These are phyloP conservation scores for Russula sp. DNA, from an alignment of 768 basidiomycete genomes.

Conservation along the genomic window DNA sequence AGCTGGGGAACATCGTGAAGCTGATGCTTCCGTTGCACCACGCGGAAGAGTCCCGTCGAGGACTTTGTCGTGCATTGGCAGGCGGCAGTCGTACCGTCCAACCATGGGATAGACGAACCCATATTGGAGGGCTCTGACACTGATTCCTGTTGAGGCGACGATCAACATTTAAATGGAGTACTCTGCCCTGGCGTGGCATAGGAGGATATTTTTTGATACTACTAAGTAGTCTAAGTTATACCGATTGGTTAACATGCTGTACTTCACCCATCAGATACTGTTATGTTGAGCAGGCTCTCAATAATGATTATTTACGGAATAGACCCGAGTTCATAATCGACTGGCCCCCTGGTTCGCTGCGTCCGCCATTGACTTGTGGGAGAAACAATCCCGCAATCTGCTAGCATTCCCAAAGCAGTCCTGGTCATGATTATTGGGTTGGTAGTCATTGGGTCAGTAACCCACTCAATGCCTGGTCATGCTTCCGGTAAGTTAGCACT, in stretches of 20 bases:
- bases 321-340: too few species aligned
- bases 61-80: conserved; percentile 16
- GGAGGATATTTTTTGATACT: not conserved
- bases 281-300: not conserved
- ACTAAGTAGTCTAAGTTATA: not conserved
- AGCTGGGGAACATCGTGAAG: conserved; percentile 9
- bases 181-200: not conserved
- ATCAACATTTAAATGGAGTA: not conserved
- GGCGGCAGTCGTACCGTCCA: conserved; percentile 2
- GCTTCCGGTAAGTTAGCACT: too few species aligned
- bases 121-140: not conserved
- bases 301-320: too few species aligned
- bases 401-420: too few species aligned
- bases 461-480: too few species aligned
- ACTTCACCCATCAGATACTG: not conserved
- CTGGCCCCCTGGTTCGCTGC: too few species aligned
- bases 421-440: too few species aligned
- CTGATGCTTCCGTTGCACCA: conserved; percentile 8
- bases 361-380: too few species aligned
- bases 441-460: too few species aligned
- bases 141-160: not conserved
- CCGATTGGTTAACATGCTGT: not conserved
- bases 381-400: too few species aligned
- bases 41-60: conserved; percentile 7
- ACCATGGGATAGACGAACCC: not conserved